phyloP scores from a whole-genome alignment of 345 rosid genomes.

The Aquilaria sinensis region DNA sequence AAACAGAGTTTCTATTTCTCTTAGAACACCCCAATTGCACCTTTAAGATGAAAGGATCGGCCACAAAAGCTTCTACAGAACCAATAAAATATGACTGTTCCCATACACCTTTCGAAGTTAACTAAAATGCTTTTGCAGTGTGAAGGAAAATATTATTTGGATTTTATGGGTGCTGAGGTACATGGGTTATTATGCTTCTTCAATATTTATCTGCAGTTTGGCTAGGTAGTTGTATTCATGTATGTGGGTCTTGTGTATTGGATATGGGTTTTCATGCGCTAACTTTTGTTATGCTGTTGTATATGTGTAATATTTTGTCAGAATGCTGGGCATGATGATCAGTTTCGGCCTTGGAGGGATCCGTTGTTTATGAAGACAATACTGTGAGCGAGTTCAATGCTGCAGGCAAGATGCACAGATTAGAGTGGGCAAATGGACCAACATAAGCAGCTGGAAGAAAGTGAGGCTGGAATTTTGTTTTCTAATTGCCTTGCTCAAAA shows the following conservation, averaged over 20 bases:
- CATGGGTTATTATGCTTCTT: background rate
- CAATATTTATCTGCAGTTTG: background rate
- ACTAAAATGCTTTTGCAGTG: background rate
- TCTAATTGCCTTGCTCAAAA: too few relatives aligned
- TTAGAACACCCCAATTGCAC: too few relatives aligned
- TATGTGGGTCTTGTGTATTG: background rate
- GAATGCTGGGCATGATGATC: slow-evolving; percentile 41
- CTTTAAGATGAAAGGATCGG: too few relatives aligned
- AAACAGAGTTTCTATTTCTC: too few relatives aligned
- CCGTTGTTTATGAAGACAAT: slow-evolving; percentile 20
- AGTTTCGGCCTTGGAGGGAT: slow-evolving; percentile 54
- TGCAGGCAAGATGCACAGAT: too few relatives aligned
- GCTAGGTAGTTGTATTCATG: background rate
- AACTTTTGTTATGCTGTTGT: background rate
- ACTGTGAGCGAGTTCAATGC: background rate
- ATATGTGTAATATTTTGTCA: slow-evolving; percentile 16
- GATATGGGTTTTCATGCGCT: background rate
- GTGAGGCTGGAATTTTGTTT: too few relatives aligned
- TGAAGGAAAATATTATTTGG: background rate
- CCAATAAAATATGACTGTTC: too few relatives aligned
- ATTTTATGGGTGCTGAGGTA: background rate
- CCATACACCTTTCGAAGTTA: too few relatives aligned
- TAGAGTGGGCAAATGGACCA: too few relatives aligned
- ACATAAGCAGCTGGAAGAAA: too few relatives aligned
- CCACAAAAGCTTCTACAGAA: too few relatives aligned